These are phyloP conservation scores for Aphanomyces cochlioides DNA, from an alignment of 352 stramenopile species.

Conservation along the genomic window DNA sequence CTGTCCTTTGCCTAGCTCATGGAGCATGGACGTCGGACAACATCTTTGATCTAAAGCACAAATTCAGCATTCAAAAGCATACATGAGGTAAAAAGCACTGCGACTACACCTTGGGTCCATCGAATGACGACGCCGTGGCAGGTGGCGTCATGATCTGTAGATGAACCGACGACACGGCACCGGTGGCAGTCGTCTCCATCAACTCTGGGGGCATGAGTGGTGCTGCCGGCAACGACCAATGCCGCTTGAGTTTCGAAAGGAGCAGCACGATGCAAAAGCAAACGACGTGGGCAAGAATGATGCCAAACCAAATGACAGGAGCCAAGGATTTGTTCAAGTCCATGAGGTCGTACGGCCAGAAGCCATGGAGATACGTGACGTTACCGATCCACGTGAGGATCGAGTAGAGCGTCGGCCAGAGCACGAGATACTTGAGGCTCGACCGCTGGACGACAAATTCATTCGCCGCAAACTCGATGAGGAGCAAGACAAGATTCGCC, in stretches of 20 bases:
- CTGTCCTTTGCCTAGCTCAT: too few relatives aligned
- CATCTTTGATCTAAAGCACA: too few relatives aligned
- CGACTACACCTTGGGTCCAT: too few relatives aligned
- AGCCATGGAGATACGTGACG: conserved; percentile 5
- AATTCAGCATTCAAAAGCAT: too few relatives aligned
- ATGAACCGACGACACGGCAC: too few relatives aligned
- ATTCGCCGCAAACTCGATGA: conserved; percentile 22
- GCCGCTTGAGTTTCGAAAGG: background rate
- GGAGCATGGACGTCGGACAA: too few relatives aligned
- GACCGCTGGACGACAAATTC: conserved; percentile 15
- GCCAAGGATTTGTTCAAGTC: conserved; percentile 10
- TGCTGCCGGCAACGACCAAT: too few relatives aligned
- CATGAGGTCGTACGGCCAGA: conserved; percentile 25
- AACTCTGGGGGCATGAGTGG: too few relatives aligned
- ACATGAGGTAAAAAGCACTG: too few relatives aligned
- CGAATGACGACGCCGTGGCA: too few relatives aligned
- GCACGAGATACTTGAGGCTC: conserved; percentile 8
- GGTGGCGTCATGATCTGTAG: too few relatives aligned
- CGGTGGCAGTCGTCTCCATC: too few relatives aligned
- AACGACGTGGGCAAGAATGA: conserved; percentile 15
- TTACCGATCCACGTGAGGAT: conserved; percentile 25
- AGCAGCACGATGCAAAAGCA: conserved; percentile 18
- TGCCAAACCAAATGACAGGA: conserved; percentile 21
- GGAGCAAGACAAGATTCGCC: conserved; percentile 14
- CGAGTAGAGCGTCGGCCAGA: conserved; percentile 17